phyloP scores from a whole-genome alignment of 495 filamentous ascomycete genomes.

The Aspergillus bridgeri region DNA sequence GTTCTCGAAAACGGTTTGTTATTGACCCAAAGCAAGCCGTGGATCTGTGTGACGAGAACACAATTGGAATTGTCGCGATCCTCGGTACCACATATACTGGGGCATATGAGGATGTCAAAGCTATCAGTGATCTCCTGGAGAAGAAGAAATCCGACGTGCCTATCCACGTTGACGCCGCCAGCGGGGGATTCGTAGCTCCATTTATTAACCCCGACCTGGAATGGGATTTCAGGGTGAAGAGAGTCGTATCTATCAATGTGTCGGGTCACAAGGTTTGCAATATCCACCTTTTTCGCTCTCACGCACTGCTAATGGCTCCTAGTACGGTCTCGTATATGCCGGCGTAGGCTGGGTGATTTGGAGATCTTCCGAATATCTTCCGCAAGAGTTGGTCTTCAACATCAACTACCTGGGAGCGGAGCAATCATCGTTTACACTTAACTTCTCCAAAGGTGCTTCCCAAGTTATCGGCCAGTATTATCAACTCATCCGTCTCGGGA shows the following conservation, averaged over 20 bases:
- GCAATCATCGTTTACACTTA: conserved; percentile 89
- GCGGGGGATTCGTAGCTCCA: conserved; percentile 85
- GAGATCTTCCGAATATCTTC: conserved; percentile 76
- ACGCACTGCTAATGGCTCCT: no score
- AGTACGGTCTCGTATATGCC: conserved; percentile 77
- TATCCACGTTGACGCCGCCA: conserved; percentile 90
- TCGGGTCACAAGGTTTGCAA: conserved; percentile 96
- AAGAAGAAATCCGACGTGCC: conserved; percentile 68
- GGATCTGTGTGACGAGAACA: conserved; percentile 84
- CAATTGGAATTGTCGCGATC: conserved; percentile 88
- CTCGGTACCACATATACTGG: conserved; percentile 93
- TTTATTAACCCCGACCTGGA: conserved; percentile 76
- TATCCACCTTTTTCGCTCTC: no score
- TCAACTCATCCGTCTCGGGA: conserved; percentile 87
- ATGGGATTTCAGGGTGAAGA: conserved; percentile 86
- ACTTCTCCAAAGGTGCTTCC: conserved; percentile 89
- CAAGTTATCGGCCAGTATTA: conserved; percentile 97
- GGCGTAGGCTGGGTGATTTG: conserved; percentile 92
- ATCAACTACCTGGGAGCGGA: conserved; percentile 96
- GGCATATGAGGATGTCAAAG: conserved; percentile 90
- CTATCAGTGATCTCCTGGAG: conserved; percentile 76
- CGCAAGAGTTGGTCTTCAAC: conserved; percentile 90
- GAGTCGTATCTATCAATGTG: conserved; percentile 88
- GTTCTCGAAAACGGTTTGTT: conserved; percentile 73
- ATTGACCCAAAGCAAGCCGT: conserved; percentile 85